Conservation (phyloP, 2,329 filamentous ascomycete genomes). For the Xylaria sp. region DNA sequence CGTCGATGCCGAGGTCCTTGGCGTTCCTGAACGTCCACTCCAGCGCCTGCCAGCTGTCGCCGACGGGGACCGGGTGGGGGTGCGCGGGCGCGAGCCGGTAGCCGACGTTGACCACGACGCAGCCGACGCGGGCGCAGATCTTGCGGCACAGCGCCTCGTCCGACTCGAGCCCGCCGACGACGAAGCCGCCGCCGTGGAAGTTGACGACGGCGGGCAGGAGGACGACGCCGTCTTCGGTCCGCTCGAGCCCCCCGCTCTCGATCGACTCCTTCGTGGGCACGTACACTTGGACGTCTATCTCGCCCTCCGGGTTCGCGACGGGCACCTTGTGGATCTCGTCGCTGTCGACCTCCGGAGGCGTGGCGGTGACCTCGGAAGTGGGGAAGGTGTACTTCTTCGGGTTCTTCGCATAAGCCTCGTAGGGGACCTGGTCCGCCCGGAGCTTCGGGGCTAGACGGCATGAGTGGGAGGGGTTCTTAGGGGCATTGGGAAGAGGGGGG, state of each 20-base stretch:
- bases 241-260: constrained; percentile 19
- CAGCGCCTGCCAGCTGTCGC: constrained; percentile 53
- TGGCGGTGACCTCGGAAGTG: constrained; percentile 21
- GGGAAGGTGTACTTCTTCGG: constrained; percentile 31
- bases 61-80: constrained; percentile 50
- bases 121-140: constrained; percentile 46
- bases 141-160: constrained; percentile 53
- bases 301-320: constrained; percentile 28
- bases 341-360: constrained; percentile 28
- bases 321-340: constrained; percentile 28
- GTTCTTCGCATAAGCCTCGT: constrained; percentile 33
- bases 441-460: constrained; percentile 21
- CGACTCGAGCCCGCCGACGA: constrained; percentile 52
- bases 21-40: constrained; percentile 43
- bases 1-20: constrained; percentile 31
- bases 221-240: no score
- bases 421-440: constrained; percentile 34
- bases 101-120: constrained; percentile 53
- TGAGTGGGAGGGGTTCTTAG: constrained; percentile 40
- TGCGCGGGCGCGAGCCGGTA: constrained; percentile 56
- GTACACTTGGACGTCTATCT: constrained; percentile 47
- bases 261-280: constrained; percentile 41
- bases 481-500: constrained; percentile 43
- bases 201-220: constrained; percentile 52
- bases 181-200: constrained; percentile 55